These are phyloP conservation scores for Fusarium setosum DNA, from an alignment of 2,329 filamentous ascomycete genomes.

Conservation along the genomic window DNA sequence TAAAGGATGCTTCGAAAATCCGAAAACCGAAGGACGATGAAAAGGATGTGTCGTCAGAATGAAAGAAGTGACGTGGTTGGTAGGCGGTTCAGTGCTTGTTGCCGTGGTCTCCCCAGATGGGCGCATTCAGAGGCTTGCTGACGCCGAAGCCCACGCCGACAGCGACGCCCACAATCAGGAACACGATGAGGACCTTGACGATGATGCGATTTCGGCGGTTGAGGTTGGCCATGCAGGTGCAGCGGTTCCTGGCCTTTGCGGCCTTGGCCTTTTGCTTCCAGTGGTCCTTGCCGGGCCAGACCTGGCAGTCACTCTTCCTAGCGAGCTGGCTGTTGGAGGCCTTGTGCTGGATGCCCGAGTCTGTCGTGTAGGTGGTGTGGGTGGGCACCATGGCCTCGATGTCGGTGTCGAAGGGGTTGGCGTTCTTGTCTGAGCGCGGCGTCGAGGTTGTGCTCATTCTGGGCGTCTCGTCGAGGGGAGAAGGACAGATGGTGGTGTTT, in stretches of 20 bases:
- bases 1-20: constrained; percentile 26
- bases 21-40: constrained; percentile 14
- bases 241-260: constrained; percentile 62
- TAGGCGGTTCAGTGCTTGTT: constrained; percentile 8
- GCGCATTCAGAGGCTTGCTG: constrained; percentile 70
- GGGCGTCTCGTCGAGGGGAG: constrained; percentile 36
- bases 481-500: constrained; percentile 35
- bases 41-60: neutral
- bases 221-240: constrained; percentile 64
- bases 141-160: constrained; percentile 69
- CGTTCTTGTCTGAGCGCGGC: constrained; percentile 54
- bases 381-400: constrained; percentile 63
- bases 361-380: constrained; percentile 32
- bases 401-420: constrained; percentile 68
- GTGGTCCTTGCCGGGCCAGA: constrained; percentile 70
- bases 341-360: constrained; percentile 47
- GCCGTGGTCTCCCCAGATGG: constrained; percentile 62
- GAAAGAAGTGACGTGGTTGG: neutral
- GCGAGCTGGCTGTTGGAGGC: constrained; percentile 39
- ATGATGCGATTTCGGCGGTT: constrained; percentile 66
- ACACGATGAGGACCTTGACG: constrained; percentile 63
- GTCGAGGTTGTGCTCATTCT: constrained; percentile 55
- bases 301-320: constrained; percentile 61
- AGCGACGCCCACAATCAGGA: constrained; percentile 64
- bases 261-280: constrained; percentile 70